Base-by-base conservation (phyloP, 108 stramenopile species). In the Nitzschia putrida region DNA sequence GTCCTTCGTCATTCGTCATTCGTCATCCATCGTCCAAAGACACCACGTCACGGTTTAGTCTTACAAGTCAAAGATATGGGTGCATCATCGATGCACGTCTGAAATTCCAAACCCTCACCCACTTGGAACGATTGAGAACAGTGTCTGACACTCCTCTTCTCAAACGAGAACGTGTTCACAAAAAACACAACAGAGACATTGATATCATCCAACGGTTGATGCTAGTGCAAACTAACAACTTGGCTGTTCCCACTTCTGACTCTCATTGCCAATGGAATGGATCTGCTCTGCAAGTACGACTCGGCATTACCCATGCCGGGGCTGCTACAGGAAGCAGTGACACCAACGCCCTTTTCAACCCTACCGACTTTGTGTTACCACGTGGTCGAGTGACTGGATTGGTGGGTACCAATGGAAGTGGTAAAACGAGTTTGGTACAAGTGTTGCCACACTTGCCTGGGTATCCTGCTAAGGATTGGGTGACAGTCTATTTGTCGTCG, bases 331-430 rank as follows among this genome's bases (percentile, higher is more conserved):
- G 29, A 34, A 34, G 29, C 4, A 34, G 29, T 34, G 29, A 34
- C 29, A 3, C 29, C 29, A 34, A 34, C 29, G 29, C 29, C 4
- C 38, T 79, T 38, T 79, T 73, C 41, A 25, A 79, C 5, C 37
- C 61, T 5, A 11, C 74, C 18, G 70, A 76, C 53, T 26, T 79
- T 23, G 51, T 54, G 0, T 56, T 84, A 0, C 26, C 22, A 6
- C 76, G 63, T 25, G 73, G 79, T 14, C 57, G 22, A 12, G 53
- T 84, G n/a, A 68, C 73, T 11, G 83, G 77, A 5, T 39, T 84
- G 10, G 73, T 84, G 8, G 83, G 79, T 6, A 71, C 72, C 23
- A 83, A 83, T 57, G 78, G 79, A 12, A 60, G 57, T 22, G 83
- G 83, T 0, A 84, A 84, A 49, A 71, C 80, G 4, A 71, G 73